Conservation (phyloP, 345 rosid species). For the Sisymbrium altissimum region DNA sequence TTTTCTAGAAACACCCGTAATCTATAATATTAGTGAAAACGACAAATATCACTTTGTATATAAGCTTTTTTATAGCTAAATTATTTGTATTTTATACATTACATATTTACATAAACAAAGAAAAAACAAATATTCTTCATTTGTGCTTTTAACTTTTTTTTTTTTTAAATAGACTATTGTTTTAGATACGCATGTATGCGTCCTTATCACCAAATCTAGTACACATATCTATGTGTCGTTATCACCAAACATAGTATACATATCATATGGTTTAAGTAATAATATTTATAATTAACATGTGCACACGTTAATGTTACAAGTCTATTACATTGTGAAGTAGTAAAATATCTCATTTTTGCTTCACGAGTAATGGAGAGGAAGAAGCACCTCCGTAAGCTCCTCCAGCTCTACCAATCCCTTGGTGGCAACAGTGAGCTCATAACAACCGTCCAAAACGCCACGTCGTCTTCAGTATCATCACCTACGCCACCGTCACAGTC, state of each 20-base stretch:
- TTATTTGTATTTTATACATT: no score
- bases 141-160: not conserved
- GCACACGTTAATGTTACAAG: not conserved
- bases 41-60: no score
- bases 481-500: not conserved
- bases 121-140: no score
- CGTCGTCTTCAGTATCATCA: conserved; percentile 2
- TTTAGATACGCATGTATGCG: not conserved
- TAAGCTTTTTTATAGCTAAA: no score
- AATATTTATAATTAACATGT: not conserved
- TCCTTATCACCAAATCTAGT: not conserved
- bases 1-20: no score
- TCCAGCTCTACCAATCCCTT: not conserved
- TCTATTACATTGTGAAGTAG: not conserved
- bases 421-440: not conserved
- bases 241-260: not conserved
- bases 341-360: not conserved
- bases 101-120: no score
- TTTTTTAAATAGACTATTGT: not conserved
- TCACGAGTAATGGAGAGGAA: conserved; percentile 2
- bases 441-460: conserved; percentile 19
- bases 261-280: not conserved
- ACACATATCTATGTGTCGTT: not conserved
- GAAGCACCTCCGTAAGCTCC: conserved; percentile 10
- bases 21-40: no score